These are phyloP conservation scores for Paramecium caudatum DNA, from an alignment of 73 alveolate genomes.

Conservation along the genomic window DNA sequence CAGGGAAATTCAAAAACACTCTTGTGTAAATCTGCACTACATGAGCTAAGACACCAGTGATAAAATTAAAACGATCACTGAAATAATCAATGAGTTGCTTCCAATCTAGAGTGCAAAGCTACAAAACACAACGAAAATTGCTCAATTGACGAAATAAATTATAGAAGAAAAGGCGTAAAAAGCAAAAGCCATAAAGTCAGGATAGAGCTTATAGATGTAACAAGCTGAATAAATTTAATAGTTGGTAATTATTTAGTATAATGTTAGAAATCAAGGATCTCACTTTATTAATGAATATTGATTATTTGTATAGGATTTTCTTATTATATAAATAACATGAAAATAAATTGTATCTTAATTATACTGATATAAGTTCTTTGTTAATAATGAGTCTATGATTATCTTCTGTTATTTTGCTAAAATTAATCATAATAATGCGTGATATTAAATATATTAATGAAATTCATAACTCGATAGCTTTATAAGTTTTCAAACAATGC, in stretches of 20 bases:
- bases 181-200: neutral
- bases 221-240: neutral
- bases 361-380: no score
- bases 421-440: conserved; percentile 30
- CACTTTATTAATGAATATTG: neutral
- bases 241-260: neutral
- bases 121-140: neutral
- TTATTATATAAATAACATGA: neutral
- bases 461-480: conserved; percentile 14
- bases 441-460: conserved; percentile 37
- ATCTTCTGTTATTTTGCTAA: no score
- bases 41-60: neutral
- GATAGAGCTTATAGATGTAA: neutral
- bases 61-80: neutral
- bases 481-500: conserved; percentile 35
- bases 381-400: no score
- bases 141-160: neutral
- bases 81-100: neutral
- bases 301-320: neutral
- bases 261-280: neutral
- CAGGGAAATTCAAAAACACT: neutral
- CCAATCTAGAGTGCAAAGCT: neutral
- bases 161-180: conserved; percentile 18
- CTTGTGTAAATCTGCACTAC: neutral
- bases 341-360: no score